Evolutionary conservation across 2,329 filamentous ascomycete species (phyloP), one percentile per base, ranked within the genome.

Genomic region (Phyllosticta ampelicida): DNA sequence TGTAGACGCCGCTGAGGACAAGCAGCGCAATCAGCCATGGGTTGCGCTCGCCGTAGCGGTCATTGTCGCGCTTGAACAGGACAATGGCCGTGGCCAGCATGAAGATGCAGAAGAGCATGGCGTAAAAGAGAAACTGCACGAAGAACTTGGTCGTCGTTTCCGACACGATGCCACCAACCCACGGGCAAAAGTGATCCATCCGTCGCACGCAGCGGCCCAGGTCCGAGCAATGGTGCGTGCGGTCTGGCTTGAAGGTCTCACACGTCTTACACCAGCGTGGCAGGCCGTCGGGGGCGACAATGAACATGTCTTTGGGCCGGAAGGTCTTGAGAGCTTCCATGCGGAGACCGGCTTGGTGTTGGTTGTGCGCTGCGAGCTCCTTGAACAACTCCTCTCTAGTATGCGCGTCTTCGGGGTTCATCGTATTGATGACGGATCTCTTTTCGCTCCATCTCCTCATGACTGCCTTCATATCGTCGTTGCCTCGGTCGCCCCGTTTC

Each of bases 141-240:
- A 99, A 97, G 72, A 89, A 96, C 66, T 96, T 96, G 75, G 92
- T 91, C 2, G 86, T 77, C 1, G 84, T 90, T 70, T 96, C 91
- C 0, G 85, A 87, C 9, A 99, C 85, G 63, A 96, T 88, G 20
- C 92, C 94, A 3, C 92, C 92, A n/a, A 95, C 91, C 83, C 85
- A 97, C 0, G 92, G 94, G 67, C 94, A 99, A 66, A 91, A 94
- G 68, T 97, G 92, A 62, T 97, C 92, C 87, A 96, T 94, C 66
- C 94, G 94, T 48, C 81, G 76, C 20, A 95, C 87, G 67, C 92
- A 97, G 50, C 90, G 80, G 54, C 83, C 83, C 11, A 94, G 76
- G 68, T 95, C 89, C 55, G 85, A 85, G 67, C 87, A 95, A 71
- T 97, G 92, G 69, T 96, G 90, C 2, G 87, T 82, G 3, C 92